Evolutionary conservation across 176 grass and related monocot species (phyloP).

Genomic region (Tuctoria greenei): DNA sequence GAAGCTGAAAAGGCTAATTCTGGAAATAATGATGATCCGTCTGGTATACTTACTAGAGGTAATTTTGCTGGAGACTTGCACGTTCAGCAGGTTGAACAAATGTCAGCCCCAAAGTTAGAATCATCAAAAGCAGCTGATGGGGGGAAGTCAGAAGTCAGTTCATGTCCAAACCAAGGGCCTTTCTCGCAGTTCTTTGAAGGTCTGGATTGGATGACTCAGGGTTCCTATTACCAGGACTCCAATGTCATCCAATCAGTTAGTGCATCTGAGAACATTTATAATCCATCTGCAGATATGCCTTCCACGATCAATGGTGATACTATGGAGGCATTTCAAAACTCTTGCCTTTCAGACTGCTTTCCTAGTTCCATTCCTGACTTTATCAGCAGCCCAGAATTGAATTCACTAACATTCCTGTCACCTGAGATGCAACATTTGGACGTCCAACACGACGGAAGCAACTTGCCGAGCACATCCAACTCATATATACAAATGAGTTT

Average conservation of each 20-base stretch:
- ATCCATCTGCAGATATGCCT: conserved; percentile 54
- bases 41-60: conserved; percentile 36
- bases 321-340: conserved; percentile 57
- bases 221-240: conserved; percentile 59
- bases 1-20: conserved; percentile 9
- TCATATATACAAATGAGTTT: conserved; percentile 67
- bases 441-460: conserved; percentile 40
- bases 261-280: conserved; percentile 58
- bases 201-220: conserved; percentile 75
- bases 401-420: conserved; percentile 69
- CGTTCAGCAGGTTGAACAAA: conserved; percentile 40
- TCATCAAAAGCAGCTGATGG: conserved; percentile 53
- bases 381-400: conserved; percentile 64
- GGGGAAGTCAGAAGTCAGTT: conserved; percentile 43
- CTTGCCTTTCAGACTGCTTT: conserved; percentile 61
- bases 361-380: conserved; percentile 63
- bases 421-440: conserved; percentile 62
- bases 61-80: conserved; percentile 33
- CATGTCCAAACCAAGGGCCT: conserved; percentile 48
- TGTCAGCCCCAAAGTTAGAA: conserved; percentile 44
- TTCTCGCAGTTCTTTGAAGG: conserved; percentile 52
- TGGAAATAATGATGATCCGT: conserved; percentile 47
- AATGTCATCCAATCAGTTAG: conserved; percentile 36
- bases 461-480: conserved; percentile 57
- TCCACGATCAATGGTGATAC: conserved; percentile 57